These are phyloP conservation scores for Pseudofabraea citricarpa DNA, from an alignment of 2,329 filamentous ascomycete genomes.

Conservation along the genomic window DNA sequence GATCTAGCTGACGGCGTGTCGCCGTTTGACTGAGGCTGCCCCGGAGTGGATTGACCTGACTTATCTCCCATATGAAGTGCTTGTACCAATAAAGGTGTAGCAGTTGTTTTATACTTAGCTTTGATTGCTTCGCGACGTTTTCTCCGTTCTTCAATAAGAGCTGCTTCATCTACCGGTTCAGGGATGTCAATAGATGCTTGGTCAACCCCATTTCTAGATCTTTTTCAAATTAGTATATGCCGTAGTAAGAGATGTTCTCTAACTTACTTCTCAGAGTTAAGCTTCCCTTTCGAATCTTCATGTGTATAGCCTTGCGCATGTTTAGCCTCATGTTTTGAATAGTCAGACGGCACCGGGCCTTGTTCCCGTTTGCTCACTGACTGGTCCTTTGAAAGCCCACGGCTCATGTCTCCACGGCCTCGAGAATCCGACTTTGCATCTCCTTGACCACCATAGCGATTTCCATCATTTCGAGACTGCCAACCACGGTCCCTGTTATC, in stretches of 20 bases:
- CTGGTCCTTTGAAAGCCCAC: constrained; percentile 48
- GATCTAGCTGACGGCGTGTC: constrained; percentile 22
- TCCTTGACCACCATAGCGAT: constrained; percentile 11
- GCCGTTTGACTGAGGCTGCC: constrained; percentile 14
- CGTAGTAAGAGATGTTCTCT: no score
- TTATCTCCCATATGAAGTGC: constrained; percentile 33
- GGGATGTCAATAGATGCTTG: constrained; percentile 23
- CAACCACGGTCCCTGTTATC: constrained; percentile 15
- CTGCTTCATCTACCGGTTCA: constrained; percentile 70
- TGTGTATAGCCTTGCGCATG: constrained; percentile 55
- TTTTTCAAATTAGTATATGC: no score
- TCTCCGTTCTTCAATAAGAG: constrained; percentile 78
- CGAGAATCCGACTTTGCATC: constrained; percentile 16
- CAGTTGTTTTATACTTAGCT: constrained; percentile 70
- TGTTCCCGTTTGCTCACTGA: constrained; percentile 61
- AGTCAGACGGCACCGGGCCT: constrained; percentile 52
- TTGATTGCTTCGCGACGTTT: constrained; percentile 80
- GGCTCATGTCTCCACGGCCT: constrained; percentile 36
- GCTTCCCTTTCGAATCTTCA: no score
- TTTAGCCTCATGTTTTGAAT: constrained; percentile 64
- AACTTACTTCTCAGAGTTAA: no score
- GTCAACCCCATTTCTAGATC: no score
- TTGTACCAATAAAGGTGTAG: constrained; percentile 70
- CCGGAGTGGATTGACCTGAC: constrained; percentile 25
- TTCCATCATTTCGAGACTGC: constrained; percentile 15